Evolutionary conservation across 805 yeast genomes (phyloP), one percentile per base, ranked within the genome.

Genomic region (Kodamaea neixiangensis): DNA sequence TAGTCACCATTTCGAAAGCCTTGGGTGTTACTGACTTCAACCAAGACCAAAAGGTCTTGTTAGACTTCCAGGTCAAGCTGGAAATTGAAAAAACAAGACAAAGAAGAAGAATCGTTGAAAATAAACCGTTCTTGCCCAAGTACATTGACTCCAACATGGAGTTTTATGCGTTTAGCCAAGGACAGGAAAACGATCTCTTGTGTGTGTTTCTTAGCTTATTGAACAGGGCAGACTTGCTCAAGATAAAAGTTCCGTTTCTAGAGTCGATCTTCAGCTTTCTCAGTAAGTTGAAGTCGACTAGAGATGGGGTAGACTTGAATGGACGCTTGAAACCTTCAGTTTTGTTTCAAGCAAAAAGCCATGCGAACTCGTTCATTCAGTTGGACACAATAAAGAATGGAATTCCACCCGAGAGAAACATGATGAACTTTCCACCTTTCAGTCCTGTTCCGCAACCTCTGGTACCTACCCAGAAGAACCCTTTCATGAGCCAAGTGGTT

Each of bases 381-480:
- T 34, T 56, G 40, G 44, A 55, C 21, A 38, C 47, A 0, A 44
- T 22, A 5, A 48, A 56, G 14, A 56, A 56, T 29, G 65, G 64
- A 1, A 54, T 63, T 11, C 50, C 60, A 4, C 65, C 67, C 1
- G 53, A 55, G 14, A 49, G 52, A 21, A 63, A 63, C 45, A 63
- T 63, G 64, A 62, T 63, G 66, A 63, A 63, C 44, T 58, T 40
- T 20, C 59, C 64, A 7, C 65, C 66, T 2, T 63, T 63, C 50
- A 56, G 58, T 33, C 64, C 64, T 3, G 43, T 57, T 25, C 66
- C 66, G 3, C 17, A 51, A n/a, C 58, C 57, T 38, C 62, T 41
- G 38, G 35, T n/a, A 20, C 34, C 44, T 3, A 52, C 50, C 14
- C 49, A 53, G 7, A 15, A 37, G 18, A 13, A 39, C 20, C 41